phyloP scores from a whole-genome alignment of 148 eudicot species.

The Persicaria maculosa region DNA sequence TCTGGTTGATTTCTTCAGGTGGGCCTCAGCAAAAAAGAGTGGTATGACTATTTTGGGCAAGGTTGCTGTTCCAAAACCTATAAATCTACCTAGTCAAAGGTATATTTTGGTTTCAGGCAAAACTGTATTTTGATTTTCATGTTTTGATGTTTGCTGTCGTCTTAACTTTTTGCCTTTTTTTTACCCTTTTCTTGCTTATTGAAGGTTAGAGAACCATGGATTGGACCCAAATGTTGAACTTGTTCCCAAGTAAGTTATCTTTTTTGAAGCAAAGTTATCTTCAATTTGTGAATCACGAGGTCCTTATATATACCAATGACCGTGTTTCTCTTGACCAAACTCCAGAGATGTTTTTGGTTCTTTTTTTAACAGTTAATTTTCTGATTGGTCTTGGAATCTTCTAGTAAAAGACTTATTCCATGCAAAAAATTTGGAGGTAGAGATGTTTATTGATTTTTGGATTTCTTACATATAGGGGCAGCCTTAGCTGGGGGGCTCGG shows the following conservation, averaged over 20 bases:
- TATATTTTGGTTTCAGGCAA: slow-evolving; percentile 23
- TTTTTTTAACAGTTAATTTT: background rate
- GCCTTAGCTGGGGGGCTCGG: slow-evolving; percentile 84
- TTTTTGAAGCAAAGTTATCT: no score
- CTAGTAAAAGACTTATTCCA: background rate
- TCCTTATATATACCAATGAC: background rate
- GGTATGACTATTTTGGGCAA: slow-evolving; percentile 97
- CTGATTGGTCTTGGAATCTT: background rate
- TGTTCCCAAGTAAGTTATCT: slow-evolving; percentile 88
- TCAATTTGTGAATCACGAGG: background rate
- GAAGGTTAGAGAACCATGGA: slow-evolving; percentile 95
- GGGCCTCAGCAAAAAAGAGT: slow-evolving; percentile 84
- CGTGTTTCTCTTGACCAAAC: background rate
- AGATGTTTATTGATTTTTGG: background rate
- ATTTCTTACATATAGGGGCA: slow-evolving; percentile 52
- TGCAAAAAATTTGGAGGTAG: background rate
- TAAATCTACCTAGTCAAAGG: slow-evolving; percentile 98
- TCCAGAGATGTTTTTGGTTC: slow-evolving; percentile 2
- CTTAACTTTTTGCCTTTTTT: background rate
- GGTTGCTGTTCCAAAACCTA: slow-evolving; percentile 96
- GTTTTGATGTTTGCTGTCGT: background rate
- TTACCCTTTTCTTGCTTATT: slow-evolving; percentile 11
- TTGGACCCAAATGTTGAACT: slow-evolving; percentile 90
- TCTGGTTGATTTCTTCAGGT: slow-evolving; percentile 33
- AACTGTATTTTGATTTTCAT: background rate